phyloP scores from a whole-genome alignment of 768 basidiomycete genomes.

The Pisolithus tinctorius region DNA sequence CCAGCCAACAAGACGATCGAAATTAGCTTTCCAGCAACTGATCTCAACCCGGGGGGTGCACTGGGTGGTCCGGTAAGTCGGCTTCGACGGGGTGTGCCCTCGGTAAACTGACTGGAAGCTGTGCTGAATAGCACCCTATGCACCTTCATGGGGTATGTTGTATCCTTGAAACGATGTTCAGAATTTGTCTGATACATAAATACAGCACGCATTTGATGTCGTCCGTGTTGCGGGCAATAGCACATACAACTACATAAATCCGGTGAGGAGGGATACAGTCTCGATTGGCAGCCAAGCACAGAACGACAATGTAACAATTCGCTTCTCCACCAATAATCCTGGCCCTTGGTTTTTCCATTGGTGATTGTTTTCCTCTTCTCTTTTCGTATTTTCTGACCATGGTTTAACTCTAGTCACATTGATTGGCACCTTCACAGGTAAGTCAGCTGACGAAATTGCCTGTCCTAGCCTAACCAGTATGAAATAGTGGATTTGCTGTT shows the following conservation, averaged over 20 bases:
- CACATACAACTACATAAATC: constrained; percentile 41
- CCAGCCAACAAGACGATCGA: constrained; percentile 35
- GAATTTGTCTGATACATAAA: not conserved
- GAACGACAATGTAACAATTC: constrained; percentile 40
- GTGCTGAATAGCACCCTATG: constrained; percentile 26
- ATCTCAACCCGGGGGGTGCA: not conserved
- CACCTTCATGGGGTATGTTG: constrained; percentile 40
- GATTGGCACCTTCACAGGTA: constrained; percentile 16
- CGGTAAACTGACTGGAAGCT: not conserved
- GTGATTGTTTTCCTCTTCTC: not conserved
- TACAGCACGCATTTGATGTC: constrained; percentile 35
- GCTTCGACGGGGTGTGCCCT: not conserved
- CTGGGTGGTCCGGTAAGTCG: constrained; percentile 6
- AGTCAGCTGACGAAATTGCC: not conserved
- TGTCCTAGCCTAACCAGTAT: constrained; percentile 24
- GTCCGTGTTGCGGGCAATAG: constrained; percentile 33
- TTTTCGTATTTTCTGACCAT: not conserved
- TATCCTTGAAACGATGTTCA: not conserved
- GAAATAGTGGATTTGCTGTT: constrained; percentile 17
- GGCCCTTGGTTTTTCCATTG: constrained; percentile 19
- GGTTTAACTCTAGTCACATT: constrained; percentile 10
- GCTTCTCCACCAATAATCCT: constrained; percentile 61
- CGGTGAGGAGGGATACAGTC: constrained; percentile 46
- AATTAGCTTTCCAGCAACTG: constrained; percentile 1
- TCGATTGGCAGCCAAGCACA: constrained; percentile 18